Conservation (phyloP, 1,139 yeast genomes). For the Lipomyces yarrowii region DNA sequence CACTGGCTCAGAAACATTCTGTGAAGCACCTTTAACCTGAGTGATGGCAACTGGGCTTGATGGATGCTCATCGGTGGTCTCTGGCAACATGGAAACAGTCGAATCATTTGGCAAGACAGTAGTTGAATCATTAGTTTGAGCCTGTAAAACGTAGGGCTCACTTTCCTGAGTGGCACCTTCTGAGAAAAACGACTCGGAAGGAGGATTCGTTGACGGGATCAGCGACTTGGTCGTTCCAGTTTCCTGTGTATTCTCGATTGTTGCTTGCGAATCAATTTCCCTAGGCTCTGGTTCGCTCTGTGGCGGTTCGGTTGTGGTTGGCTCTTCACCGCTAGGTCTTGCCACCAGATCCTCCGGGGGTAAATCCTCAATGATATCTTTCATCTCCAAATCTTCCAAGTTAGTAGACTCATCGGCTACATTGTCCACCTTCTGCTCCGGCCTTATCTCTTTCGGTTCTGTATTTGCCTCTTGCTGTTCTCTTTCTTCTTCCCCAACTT, state of each 20-base stretch:
- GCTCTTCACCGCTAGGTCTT: neutral
- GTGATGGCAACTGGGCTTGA: neutral
- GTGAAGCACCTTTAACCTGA: neutral
- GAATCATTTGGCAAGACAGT: conserved; percentile 19
- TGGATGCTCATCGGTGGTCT: conserved; percentile 4
- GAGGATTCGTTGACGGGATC: neutral
- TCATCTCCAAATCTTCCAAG: conserved; percentile 21
- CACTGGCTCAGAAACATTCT: neutral
- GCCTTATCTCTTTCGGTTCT: neutral
- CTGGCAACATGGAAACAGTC: conserved; percentile 16
- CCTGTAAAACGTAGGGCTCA: neutral
- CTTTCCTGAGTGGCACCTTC: neutral
- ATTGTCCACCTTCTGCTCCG: conserved; percentile 1
- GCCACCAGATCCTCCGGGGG: conserved; percentile 15
- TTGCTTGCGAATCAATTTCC: conserved; percentile 1
- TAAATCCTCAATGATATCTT: conserved; percentile 21
- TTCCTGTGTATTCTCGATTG: conserved; percentile 2
- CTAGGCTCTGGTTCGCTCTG: neutral
- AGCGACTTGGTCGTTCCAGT: neutral
- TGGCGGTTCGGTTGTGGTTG: neutral
- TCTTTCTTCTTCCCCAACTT: conserved; percentile 2
- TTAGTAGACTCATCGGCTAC: conserved; percentile 13
- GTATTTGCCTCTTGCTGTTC: neutral
- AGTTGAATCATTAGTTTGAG: conserved; percentile 9
- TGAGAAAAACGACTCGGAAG: neutral